These are phyloP conservation scores for Moricandia arvensis DNA, from an alignment of 345 rosid species.

Conservation along the genomic window DNA sequence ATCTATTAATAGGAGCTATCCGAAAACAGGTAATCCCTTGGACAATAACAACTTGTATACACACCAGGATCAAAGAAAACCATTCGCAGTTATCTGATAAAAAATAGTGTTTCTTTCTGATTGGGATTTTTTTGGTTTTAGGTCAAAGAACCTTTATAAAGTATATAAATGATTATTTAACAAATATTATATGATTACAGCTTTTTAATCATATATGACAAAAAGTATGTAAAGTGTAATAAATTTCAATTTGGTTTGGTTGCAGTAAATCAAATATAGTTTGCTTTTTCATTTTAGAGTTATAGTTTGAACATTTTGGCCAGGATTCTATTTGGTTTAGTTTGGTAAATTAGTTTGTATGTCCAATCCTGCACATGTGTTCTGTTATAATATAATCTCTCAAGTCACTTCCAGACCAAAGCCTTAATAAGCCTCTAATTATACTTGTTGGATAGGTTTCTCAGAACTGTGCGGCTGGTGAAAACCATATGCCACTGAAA, in stretches of 20 bases:
- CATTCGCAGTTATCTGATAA: neutral
- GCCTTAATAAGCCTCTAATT: neutral
- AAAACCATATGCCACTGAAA: conserved; percentile 57
- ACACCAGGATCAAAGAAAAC: neutral
- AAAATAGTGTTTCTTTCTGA: neutral
- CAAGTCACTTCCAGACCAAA: neutral
- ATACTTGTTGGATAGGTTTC: conserved; percentile 47
- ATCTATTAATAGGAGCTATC: conserved; percentile 58
- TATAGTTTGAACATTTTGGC: neutral
- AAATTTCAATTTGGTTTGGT: neutral
- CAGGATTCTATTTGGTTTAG: neutral
- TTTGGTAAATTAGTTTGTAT: neutral
- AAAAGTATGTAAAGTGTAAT: neutral
- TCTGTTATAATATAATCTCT: neutral
- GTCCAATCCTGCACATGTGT: conserved; percentile 3
- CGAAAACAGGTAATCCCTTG: conserved; percentile 62
- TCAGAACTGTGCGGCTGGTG: conserved; percentile 39
- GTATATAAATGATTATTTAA: neutral
- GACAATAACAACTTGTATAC: neutral
- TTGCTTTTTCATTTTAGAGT: neutral
- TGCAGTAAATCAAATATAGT: neutral
- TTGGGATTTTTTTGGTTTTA: neutral
- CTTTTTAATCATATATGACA: neutral
- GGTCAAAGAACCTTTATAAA: neutral
- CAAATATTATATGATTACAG: neutral